These are phyloP conservation scores for Xerocomus amazonicus DNA, from an alignment of 1,284 basidiomycete genomes.

Conservation along the genomic window DNA sequence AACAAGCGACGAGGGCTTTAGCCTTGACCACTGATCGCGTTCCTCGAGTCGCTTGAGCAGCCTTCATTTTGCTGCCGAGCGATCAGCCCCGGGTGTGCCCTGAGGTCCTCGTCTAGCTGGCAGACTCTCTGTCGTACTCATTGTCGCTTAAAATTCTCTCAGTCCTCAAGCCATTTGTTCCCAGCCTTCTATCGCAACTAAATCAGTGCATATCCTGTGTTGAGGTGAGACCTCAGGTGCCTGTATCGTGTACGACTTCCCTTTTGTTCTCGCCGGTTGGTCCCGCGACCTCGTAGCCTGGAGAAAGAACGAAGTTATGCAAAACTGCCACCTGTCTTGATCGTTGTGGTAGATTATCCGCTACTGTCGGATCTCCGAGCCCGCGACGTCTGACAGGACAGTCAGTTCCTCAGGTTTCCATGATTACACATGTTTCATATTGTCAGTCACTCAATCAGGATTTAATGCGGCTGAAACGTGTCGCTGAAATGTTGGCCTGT, in stretches of 20 bases:
- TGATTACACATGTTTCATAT: constrained; percentile 20
- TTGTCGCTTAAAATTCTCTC: background rate
- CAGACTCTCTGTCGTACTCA: background rate
- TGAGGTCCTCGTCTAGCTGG: background rate
- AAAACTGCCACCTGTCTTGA: constrained; percentile 9
- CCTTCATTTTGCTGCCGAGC: constrained; percentile 27
- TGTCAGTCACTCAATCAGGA: constrained; percentile 14
- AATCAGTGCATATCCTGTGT: constrained; percentile 2
- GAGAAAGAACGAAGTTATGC: background rate
- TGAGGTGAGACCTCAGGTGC: constrained; percentile 25
- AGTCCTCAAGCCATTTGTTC: background rate
- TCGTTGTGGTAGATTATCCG: background rate
- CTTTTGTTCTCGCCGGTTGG: background rate
- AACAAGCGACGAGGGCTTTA: constrained; percentile 32
- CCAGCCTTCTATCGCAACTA: background rate
- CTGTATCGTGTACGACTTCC: constrained; percentile 5
- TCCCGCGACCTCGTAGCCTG: background rate
- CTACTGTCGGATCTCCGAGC: background rate
- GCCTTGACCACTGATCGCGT: constrained; percentile 26
- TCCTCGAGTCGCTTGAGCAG: constrained; percentile 30
- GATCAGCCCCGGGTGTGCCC: constrained; percentile 10
- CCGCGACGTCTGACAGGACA: background rate
- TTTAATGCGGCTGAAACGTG: constrained; percentile 28
- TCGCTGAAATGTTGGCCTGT: constrained; percentile 10
- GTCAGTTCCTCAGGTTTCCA: constrained; percentile 16